Percentiles rank a stretch among this genome's conserved stretches.
Evolutionary conservation across 2,329 filamentous ascomycete genomes (phyloP).

Genomic region (Fusarium tjaetaba): DNA sequence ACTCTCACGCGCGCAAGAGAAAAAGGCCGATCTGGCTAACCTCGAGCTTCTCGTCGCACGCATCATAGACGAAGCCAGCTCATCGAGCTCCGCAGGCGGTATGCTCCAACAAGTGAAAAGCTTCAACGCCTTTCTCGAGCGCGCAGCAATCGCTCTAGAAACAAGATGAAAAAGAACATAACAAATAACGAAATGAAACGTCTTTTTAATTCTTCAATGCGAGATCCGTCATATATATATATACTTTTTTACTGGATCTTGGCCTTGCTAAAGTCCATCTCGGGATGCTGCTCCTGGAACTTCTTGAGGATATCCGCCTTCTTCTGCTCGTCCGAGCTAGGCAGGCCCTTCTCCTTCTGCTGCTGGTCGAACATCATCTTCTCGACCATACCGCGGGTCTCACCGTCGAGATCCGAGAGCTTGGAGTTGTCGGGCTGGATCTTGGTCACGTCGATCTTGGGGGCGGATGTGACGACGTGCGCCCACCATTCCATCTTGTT

Average conservation of each 20-base stretch:
- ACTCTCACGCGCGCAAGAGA: conserved; percentile 56
- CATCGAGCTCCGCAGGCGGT: conserved; percentile 59
- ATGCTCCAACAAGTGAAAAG: conserved; percentile 65
- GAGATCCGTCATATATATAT: background rate
- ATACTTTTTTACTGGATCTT: conserved; percentile 59
- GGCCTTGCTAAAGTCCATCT: conserved; percentile 78
- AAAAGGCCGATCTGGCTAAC: conserved; percentile 63
- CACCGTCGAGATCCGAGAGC: conserved; percentile 90
- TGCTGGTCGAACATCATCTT: conserved; percentile 99
- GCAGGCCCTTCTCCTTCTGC: conserved; percentile 92
- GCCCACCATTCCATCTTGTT: conserved; percentile 99
- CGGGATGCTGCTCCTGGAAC: conserved; percentile 83
- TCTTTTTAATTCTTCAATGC: conserved; percentile 3
- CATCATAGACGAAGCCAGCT: conserved; percentile 64
- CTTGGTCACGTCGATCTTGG: conserved; percentile 93
- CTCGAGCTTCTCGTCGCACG: conserved; percentile 67
- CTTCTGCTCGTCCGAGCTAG: conserved; percentile 93
- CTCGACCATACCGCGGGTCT: conserved; percentile 97
- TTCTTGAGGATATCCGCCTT: conserved; percentile 93
- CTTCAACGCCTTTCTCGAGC: conserved; percentile 72
- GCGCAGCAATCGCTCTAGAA: conserved; percentile 67
- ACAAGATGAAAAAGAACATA: conserved; percentile 43
- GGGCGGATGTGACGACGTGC: conserved; percentile 86
- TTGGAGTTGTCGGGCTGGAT: conserved; percentile 94
- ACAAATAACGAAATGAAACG: conserved; percentile 13